phyloP scores from a whole-genome alignment of 495 filamentous ascomycete genomes.

The Neurospora tetrasperma region DNA sequence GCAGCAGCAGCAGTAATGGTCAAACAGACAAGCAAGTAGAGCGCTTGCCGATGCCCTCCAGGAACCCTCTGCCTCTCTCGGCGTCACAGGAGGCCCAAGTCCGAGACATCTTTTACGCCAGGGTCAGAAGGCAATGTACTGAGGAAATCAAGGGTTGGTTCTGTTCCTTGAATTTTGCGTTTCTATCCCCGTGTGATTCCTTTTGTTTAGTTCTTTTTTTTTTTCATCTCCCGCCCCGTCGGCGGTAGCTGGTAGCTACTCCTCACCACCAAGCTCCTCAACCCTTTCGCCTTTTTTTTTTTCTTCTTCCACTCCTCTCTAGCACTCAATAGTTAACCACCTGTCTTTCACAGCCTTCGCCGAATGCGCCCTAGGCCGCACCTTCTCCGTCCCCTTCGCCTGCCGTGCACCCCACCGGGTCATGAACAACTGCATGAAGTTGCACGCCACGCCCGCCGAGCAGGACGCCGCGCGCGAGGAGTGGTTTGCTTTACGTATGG shows the following conservation, averaged over 20 bases:
- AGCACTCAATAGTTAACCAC: not conserved
- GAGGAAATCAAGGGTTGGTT: conserved; percentile 74
- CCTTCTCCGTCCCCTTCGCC: conserved; percentile 72
- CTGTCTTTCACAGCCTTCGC: conserved; percentile 54
- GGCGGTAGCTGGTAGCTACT: not conserved
- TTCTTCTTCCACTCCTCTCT: not conserved
- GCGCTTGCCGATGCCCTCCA: conserved; percentile 47
- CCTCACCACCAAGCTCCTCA: not conserved
- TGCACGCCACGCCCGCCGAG: conserved; percentile 71
- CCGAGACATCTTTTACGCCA: conserved; percentile 77
- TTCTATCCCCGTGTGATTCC: not conserved
- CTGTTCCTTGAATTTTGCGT: not conserved
- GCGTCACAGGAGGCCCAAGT: conserved; percentile 87
- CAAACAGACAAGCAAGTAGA: not conserved
- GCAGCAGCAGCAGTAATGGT: not conserved
- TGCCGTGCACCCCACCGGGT: conserved; percentile 66
- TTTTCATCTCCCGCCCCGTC: not conserved
- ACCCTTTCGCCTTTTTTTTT: not conserved
- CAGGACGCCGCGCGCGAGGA: conserved; percentile 84
- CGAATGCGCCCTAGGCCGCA: conserved; percentile 74
- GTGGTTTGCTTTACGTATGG: conserved; percentile 70
- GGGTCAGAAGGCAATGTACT: conserved; percentile 67
- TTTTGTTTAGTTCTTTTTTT: not conserved
- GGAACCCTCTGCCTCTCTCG: conserved; percentile 86
- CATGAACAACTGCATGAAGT: conserved; percentile 92